These are phyloP conservation scores for Cronartium quercuum DNA, from an alignment of 1,284 basidiomycete genomes.

Conservation along the genomic window DNA sequence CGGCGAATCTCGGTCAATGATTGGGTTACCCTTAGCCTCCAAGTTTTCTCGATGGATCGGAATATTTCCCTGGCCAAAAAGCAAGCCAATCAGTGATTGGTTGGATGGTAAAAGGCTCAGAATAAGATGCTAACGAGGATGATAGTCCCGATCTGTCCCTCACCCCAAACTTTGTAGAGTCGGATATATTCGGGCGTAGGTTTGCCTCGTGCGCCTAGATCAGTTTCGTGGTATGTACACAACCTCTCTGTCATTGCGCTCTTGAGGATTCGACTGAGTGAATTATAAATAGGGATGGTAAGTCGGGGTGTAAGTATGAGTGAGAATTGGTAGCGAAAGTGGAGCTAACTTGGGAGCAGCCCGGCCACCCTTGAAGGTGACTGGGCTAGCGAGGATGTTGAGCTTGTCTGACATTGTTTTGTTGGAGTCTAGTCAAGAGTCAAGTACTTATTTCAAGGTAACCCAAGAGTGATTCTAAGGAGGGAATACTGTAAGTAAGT, in stretches of 20 bases:
- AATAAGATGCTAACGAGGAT: slow-evolving; percentile 31
- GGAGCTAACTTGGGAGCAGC: slow-evolving; percentile 4
- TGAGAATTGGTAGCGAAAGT: neutral
- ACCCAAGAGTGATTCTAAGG: too few relatives aligned
- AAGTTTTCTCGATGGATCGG: slow-evolving; percentile 45
- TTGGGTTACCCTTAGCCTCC: slow-evolving; percentile 47
- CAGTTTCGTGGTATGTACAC: slow-evolving; percentile 44
- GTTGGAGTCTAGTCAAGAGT: too few relatives aligned
- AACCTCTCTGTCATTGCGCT: slow-evolving; percentile 50
- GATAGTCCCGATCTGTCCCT: slow-evolving; percentile 48
- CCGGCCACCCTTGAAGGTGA: slow-evolving; percentile 12
- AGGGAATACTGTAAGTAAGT: too few relatives aligned
- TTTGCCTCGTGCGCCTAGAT: slow-evolving; percentile 46
- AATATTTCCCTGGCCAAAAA: slow-evolving; percentile 45
- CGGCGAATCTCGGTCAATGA: slow-evolving; percentile 43
- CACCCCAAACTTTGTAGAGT: slow-evolving; percentile 49
- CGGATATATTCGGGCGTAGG: slow-evolving; percentile 45
- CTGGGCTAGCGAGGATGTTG: slow-evolving; percentile 14
- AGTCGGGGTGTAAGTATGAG: neutral
- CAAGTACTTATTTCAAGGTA: too few relatives aligned
- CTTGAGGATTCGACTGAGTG: slow-evolving; percentile 39
- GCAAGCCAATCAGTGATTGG: slow-evolving; percentile 14
- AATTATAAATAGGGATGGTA: neutral
- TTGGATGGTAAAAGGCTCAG: neutral
- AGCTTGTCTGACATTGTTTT: too few relatives aligned